These are phyloP conservation scores for Discostella stelligera DNA, from an alignment of 352 stramenopile species.

Conservation along the genomic window DNA sequence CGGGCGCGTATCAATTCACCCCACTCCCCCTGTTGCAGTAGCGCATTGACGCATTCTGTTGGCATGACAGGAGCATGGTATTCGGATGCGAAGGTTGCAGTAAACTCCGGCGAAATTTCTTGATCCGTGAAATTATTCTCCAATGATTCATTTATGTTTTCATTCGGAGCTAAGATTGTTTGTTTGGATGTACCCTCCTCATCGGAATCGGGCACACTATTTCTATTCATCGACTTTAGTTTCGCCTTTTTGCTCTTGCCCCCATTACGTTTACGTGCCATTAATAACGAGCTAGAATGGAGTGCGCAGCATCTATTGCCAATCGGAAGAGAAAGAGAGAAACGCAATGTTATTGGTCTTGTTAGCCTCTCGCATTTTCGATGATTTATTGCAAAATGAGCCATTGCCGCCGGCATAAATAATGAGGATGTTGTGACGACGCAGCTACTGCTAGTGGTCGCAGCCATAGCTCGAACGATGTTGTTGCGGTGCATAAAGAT, in stretches of 20 bases:
- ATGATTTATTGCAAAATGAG: too few relatives aligned
- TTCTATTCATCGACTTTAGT: background rate
- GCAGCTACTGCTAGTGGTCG: background rate
- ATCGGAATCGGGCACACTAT: background rate
- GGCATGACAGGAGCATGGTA: conserved; percentile 82
- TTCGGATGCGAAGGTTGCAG: conserved; percentile 54
- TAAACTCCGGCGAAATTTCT: background rate
- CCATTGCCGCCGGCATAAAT: conserved; percentile 12
- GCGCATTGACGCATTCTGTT: conserved; percentile 71
- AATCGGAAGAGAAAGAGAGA: conserved; percentile 1
- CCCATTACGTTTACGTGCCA: conserved; percentile 19
- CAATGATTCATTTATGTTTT: conserved; percentile 3
- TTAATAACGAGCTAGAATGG: conserved; percentile 20
- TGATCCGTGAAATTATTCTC: conserved; percentile 13
- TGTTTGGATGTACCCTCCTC: background rate
- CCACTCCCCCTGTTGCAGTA: conserved; percentile 55
- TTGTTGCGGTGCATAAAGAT: background rate
- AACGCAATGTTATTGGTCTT: background rate
- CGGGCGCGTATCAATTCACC: conserved; percentile 25
- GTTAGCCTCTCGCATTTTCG: background rate
- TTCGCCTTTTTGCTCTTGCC: conserved; percentile 14
- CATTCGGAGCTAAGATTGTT: background rate
- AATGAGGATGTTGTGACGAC: too few relatives aligned
- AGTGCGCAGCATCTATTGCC: conserved; percentile 9
- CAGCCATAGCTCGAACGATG: conserved; percentile 4